Evolutionary conservation across 441 rosid species (phyloP).

Genomic region (Aleurites moluccanus): DNA sequence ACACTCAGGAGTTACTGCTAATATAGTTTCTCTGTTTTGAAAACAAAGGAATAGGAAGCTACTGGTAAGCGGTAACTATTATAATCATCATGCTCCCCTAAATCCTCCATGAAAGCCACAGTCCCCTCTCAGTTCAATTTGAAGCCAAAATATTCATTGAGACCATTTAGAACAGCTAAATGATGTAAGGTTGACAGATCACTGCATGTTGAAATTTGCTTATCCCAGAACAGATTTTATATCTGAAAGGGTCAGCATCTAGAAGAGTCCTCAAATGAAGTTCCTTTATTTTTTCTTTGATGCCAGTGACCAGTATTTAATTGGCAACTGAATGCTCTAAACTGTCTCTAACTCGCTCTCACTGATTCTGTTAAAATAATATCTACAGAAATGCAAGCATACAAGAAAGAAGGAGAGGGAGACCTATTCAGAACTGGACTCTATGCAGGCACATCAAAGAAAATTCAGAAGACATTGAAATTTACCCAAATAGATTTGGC

Average conservation of each 20-base stretch:
- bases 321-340: background rate
- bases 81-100: background rate
- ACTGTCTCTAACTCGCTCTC: background rate
- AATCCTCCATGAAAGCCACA: background rate
- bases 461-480: background rate
- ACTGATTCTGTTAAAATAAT: background rate
- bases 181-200: background rate
- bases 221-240: background rate
- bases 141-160: slow-evolving; percentile 1
- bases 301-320: background rate
- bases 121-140: background rate
- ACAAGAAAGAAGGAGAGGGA: background rate
- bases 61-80: background rate
- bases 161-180: background rate
- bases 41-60: background rate
- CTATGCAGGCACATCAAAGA: background rate
- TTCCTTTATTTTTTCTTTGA: background rate
- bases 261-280: background rate
- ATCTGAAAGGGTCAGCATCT: slow-evolving; percentile 1
- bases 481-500: background rate
- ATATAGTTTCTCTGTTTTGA: background rate
- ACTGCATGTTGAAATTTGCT: background rate
- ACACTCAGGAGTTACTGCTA: background rate
- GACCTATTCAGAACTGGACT: background rate
- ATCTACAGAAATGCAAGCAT: background rate